Percentiles rank a stretch among this genome's conserved stretches.
Evolutionary conservation across 495 filamentous ascomycete genomes (phyloP).

Genomic region (Xanthoparmelia taractica): DNA sequence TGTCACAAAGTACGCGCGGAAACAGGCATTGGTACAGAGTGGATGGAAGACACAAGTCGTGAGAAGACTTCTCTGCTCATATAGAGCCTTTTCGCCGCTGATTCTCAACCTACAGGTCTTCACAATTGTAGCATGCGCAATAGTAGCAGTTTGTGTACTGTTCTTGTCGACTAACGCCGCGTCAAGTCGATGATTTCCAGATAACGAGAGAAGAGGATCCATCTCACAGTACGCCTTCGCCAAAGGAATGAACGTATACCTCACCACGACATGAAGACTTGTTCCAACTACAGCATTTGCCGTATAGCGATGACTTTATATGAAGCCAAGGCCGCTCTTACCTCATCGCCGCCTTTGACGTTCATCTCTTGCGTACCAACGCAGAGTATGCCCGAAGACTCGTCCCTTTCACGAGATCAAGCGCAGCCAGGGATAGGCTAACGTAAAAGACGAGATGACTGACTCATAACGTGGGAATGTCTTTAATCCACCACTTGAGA

Average conservation of each 20-base stretch:
- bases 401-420: background rate
- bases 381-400: background rate
- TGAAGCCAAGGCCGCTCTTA: background rate
- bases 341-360: background rate
- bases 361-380: background rate
- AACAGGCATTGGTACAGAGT: slow-evolving; percentile 78
- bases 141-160: slow-evolving; percentile 70
- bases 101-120: slow-evolving; percentile 47
- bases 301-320: background rate
- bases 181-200: slow-evolving; percentile 11
- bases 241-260: background rate
- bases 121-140: slow-evolving; percentile 65
- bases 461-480: background rate
- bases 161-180: slow-evolving; percentile 50
- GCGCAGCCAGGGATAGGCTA: background rate
- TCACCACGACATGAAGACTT: background rate
- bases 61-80: slow-evolving; percentile 27
- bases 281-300: background rate
- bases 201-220: background rate
- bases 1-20: slow-evolving; percentile 72
- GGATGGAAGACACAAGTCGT: slow-evolving; percentile 89
- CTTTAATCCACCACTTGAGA: background rate
- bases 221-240: background rate
- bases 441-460: background rate
- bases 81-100: background rate